These are phyloP conservation scores for Albatrellus ellisii DNA, from an alignment of 768 basidiomycete species.

Conservation along the genomic window DNA sequence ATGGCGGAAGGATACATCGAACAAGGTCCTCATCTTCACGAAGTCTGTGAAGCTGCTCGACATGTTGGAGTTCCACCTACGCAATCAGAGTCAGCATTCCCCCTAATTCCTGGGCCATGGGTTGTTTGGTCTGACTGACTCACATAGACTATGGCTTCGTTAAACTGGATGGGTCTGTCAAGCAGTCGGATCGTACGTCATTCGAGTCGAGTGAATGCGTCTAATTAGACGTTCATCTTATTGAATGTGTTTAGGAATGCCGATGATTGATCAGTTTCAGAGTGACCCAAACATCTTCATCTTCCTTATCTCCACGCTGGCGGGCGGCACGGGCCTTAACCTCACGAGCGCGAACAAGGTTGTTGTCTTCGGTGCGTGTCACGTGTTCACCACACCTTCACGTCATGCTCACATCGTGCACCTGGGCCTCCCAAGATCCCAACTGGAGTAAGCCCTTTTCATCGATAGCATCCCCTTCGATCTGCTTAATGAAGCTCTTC, in stretches of 20 bases:
- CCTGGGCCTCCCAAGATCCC: slow-evolving; percentile 52
- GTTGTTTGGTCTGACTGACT: neutral
- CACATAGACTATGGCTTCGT: slow-evolving; percentile 42
- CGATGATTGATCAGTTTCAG: slow-evolving; percentile 76
- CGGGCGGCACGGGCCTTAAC: slow-evolving; percentile 87
- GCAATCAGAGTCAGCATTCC: slow-evolving; percentile 30
- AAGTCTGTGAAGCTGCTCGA: slow-evolving; percentile 84
- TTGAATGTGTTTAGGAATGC: slow-evolving; percentile 48
- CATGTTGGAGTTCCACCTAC: slow-evolving; percentile 70
- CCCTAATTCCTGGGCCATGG: slow-evolving; percentile 1
- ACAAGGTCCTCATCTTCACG: slow-evolving; percentile 91
- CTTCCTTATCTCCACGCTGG: slow-evolving; percentile 83
- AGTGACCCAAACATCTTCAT: slow-evolving; percentile 57
- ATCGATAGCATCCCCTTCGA: neutral
- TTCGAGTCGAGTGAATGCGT: neutral
- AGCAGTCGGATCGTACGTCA: slow-evolving; percentile 47
- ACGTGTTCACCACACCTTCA: neutral
- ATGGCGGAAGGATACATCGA: slow-evolving; percentile 49
- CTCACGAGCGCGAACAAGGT: slow-evolving; percentile 91
- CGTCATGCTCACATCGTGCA: neutral
- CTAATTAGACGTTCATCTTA: slow-evolving; percentile 3
- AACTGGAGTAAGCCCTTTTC: slow-evolving; percentile 70
- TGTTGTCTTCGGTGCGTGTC: slow-evolving; percentile 62
- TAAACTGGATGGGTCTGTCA: slow-evolving; percentile 70
- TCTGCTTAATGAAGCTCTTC: neutral